A percentile compares a stretch with the other conserved stretches of the same genome.
phyloP scores from a whole-genome alignment of 768 basidiomycete species.

The Ramaria sp. region DNA sequence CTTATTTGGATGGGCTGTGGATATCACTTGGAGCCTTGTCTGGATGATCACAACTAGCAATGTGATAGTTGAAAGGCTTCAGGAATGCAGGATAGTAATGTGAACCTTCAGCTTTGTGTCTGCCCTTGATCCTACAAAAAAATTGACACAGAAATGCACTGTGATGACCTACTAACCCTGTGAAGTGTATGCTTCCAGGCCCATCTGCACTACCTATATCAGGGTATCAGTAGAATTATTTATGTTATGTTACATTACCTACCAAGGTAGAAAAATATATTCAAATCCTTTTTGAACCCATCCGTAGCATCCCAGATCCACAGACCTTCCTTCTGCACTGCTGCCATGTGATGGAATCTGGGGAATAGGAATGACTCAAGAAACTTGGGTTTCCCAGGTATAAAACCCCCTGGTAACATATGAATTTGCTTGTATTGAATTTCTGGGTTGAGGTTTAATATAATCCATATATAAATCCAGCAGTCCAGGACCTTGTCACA shows the following conservation, averaged over 20 bases:
- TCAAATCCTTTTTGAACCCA: slow-evolving; percentile 10
- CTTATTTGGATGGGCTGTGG: not conserved
- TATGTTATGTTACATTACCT: too few species aligned
- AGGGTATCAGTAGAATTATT: too few species aligned
- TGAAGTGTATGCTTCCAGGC: slow-evolving; percentile 21
- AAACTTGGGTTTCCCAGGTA: slow-evolving; percentile 25
- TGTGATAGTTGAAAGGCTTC: slow-evolving; percentile 16
- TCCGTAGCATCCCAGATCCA: slow-evolving; percentile 22
- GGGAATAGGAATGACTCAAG: slow-evolving; percentile 22
- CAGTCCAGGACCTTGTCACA: too few species aligned
- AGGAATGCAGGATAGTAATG: slow-evolving; percentile 27
- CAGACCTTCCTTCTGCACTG: slow-evolving; percentile 24
- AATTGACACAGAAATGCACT: slow-evolving; percentile 22
- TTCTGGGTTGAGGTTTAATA: too few species aligned
- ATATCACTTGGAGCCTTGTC: not conserved
- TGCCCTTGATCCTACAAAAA: slow-evolving; percentile 20
- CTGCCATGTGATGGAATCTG: slow-evolving; percentile 23
- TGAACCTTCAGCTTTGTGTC: slow-evolving; percentile 17
- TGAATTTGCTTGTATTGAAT: slow-evolving; percentile 22
- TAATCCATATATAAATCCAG: too few species aligned
- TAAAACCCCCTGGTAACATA: slow-evolving; percentile 21
- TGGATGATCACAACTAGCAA: slow-evolving; percentile 20
- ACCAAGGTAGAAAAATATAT: slow-evolving; percentile 16
- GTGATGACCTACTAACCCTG: slow-evolving; percentile 26
- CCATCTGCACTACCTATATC: slow-evolving; percentile 24